These are phyloP conservation scores for Ceratobasidium sp. DNA, from an alignment of 1,284 basidiomycete genomes.

Conservation along the genomic window DNA sequence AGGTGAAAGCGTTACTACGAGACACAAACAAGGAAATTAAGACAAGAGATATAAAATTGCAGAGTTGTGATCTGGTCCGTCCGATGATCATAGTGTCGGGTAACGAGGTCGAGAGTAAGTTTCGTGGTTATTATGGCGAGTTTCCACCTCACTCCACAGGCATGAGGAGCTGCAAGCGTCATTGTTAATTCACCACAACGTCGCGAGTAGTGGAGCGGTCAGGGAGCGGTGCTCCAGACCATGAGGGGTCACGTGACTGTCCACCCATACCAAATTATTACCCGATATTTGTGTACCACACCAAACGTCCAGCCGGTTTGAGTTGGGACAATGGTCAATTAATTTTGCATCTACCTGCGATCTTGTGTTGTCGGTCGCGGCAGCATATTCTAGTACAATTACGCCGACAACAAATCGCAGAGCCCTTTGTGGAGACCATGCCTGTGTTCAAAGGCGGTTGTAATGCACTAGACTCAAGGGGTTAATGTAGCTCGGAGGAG, in stretches of 20 bases:
- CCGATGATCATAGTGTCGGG: constrained; percentile 32
- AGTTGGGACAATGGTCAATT: background rate
- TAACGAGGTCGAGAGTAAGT: background rate
- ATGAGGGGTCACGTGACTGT: background rate
- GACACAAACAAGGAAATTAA: constrained; percentile 18
- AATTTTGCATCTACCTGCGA: background rate
- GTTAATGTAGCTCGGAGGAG: background rate
- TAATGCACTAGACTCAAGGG: constrained; percentile 59
- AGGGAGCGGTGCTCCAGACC: background rate
- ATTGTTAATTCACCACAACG: constrained; percentile 7
- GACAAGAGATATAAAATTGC: background rate
- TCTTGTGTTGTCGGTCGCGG: background rate
- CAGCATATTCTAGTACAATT: background rate
- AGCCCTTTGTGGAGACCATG: constrained; percentile 58
- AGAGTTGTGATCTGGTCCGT: background rate
- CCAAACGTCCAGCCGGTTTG: too few relatives aligned
- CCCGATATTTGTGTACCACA: too few relatives aligned
- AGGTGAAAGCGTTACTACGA: constrained; percentile 28
- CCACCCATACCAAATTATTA: background rate
- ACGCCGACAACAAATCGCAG: constrained; percentile 46
- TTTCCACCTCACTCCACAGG: background rate
- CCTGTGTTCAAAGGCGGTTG: constrained; percentile 70
- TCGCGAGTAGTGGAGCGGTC: background rate
- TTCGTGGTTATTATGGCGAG: constrained; percentile 1
- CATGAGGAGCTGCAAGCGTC: constrained; percentile 1